phyloP scores from a whole-genome alignment of 2,329 filamentous ascomycete species.

The Neopestalotiopsis sp. region DNA sequence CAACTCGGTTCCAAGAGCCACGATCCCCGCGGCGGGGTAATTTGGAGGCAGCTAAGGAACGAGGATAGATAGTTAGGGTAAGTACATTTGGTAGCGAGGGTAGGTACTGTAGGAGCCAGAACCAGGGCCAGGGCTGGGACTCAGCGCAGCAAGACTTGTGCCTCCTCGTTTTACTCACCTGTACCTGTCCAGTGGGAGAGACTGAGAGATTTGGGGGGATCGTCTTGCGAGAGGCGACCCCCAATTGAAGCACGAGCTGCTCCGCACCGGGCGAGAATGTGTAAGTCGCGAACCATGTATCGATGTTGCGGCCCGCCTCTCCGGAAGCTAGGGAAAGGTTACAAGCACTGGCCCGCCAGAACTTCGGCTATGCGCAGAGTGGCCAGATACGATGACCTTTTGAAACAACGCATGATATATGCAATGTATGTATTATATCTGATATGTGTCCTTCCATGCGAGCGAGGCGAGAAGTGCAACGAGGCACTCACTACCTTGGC shows the following conservation, averaged over 20 bases:
- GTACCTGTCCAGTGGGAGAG: not conserved
- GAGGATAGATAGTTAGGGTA: constrained; percentile 14
- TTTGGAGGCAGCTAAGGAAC: constrained; percentile 20
- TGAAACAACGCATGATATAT: not conserved
- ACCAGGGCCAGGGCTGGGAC: too few relatives aligned
- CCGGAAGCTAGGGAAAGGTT: constrained; percentile 30
- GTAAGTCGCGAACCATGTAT: constrained; percentile 1
- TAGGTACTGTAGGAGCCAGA: constrained; percentile 18
- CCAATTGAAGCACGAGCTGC: constrained; percentile 2
- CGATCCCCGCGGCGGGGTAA: constrained; percentile 39
- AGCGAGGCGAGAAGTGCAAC: too few relatives aligned
- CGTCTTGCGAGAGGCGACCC: not conserved
- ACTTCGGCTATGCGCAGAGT: constrained; percentile 22
- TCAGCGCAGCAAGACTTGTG: not conserved
- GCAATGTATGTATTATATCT: too few relatives aligned
- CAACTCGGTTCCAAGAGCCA: constrained; percentile 5
- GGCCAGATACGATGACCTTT: constrained; percentile 12
- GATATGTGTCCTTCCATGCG: too few relatives aligned
- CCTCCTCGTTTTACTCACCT: not conserved
- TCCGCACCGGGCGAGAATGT: constrained; percentile 14
- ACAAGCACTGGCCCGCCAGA: constrained; percentile 19
- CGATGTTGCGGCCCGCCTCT: constrained; percentile 39
- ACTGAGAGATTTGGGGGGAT: not conserved
- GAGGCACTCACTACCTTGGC: too few relatives aligned
- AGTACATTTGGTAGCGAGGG: constrained; percentile 20